Conservation (phyloP, 805 yeast species). For the Wickerhamiella azyma region DNA sequence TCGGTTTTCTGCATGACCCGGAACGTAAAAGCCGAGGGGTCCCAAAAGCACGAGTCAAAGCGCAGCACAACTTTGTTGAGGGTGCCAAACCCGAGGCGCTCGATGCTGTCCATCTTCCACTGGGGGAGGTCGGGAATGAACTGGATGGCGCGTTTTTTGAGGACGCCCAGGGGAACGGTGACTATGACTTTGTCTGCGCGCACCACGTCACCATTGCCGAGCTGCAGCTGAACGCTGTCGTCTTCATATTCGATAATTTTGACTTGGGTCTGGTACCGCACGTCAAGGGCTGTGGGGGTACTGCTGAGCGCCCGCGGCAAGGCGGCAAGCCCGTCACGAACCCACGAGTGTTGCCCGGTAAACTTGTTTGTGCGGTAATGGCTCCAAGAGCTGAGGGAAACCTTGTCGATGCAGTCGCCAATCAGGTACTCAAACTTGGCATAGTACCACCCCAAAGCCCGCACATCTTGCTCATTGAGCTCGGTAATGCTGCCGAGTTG, state of each 20-base stretch:
- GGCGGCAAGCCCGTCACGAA: constrained; percentile 26
- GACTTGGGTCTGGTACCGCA: constrained; percentile 28
- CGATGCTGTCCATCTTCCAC: constrained; percentile 29
- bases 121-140: constrained; percentile 32
- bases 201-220: constrained; percentile 31
- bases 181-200: constrained; percentile 28
- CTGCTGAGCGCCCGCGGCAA: constrained; percentile 28
- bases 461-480: constrained; percentile 25
- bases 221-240: constrained; percentile 23
- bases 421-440: constrained; percentile 29
- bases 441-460: constrained; percentile 29
- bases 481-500: constrained; percentile 24
- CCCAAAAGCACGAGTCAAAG: constrained; percentile 30
- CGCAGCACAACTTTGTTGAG: constrained; percentile 29
- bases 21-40: constrained; percentile 21
- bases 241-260: constrained; percentile 27
- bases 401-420: constrained; percentile 25
- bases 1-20: constrained; percentile 20
- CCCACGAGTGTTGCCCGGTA: constrained; percentile 29
- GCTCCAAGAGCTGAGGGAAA: constrained; percentile 30
- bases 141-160: constrained; percentile 27
- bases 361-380: constrained; percentile 31
- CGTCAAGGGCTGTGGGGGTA: constrained; percentile 28
- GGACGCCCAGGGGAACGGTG: constrained; percentile 31
- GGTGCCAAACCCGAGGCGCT: constrained; percentile 29